Evolutionary conservation across 352 stramenopile species (phyloP).

Genomic region (Phytopythium vexans): DNA sequence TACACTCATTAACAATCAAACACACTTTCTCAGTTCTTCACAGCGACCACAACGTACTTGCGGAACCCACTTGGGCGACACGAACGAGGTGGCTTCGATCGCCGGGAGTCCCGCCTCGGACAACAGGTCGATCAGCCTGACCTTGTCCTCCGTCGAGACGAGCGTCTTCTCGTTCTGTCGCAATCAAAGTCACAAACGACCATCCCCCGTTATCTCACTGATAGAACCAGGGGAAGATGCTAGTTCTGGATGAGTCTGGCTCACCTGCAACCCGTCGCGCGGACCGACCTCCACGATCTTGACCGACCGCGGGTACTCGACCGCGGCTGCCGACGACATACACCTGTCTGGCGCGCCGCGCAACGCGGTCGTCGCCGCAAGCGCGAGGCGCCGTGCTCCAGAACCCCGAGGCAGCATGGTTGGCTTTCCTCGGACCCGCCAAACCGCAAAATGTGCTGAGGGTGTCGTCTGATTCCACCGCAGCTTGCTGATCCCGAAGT

Average conservation of each 20-base stretch:
- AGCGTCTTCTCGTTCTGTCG: conserved; percentile 89
- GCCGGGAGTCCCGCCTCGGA: conserved; percentile 82
- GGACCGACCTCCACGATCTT: conserved; percentile 95
- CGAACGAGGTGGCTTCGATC: conserved; percentile 95
- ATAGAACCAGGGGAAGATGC: not conserved
- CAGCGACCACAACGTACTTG: conserved; percentile 41
- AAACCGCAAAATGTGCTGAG: not conserved
- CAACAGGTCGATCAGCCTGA: conserved; percentile 90
- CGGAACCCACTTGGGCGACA: conserved; percentile 97
- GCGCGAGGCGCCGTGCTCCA: too few species aligned
- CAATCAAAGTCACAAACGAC: not conserved
- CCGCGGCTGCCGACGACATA: conserved; percentile 7
- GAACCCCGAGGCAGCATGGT: conserved; percentile 3
- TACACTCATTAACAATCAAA: conserved; percentile 3
- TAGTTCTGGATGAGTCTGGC: not conserved
- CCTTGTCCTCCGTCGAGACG: conserved; percentile 89
- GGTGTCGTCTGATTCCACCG: too few species aligned
- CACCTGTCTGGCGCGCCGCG: conserved; percentile 7
- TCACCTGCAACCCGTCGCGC: conserved; percentile 91
- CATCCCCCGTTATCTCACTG: not conserved
- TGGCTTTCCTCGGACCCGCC: conserved; percentile 17
- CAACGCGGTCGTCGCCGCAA: too few species aligned
- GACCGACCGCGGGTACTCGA: conserved; percentile 64
- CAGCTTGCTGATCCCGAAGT: too few species aligned
- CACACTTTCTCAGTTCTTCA: not conserved